phyloP scores from a whole-genome alignment of 306 rosid species.

The Pueraria montana region DNA sequence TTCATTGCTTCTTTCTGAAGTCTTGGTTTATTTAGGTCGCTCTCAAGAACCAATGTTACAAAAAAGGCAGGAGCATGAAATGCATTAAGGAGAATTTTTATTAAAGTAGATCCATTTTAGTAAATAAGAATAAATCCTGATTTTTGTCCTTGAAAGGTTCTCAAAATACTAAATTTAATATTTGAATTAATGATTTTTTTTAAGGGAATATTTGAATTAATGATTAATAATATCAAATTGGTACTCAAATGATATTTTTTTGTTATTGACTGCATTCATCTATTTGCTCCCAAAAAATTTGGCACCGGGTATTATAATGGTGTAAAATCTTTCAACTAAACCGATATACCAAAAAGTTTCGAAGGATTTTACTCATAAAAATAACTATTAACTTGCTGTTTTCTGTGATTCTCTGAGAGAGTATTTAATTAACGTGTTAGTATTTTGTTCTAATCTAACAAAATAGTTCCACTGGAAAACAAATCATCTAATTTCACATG shows the following conservation, averaged over 20 bases:
- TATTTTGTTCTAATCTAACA: background rate
- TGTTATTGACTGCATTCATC: background rate
- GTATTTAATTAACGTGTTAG: background rate
- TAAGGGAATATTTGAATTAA: background rate
- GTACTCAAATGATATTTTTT: background rate
- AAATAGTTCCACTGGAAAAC: background rate
- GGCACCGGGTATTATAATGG: no score
- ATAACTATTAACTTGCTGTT: background rate
- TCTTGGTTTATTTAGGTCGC: constrained; percentile 15
- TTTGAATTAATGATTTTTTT: no score
- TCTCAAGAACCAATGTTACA: constrained; percentile 15
- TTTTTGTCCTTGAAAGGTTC: background rate
- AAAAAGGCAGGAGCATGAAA: constrained; percentile 7
- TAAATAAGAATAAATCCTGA: constrained; percentile 3
- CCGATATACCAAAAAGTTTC: background rate
- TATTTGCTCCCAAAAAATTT: background rate
- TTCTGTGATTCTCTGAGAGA: background rate
- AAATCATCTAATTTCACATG: background rate
- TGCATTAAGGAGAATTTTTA: background rate
- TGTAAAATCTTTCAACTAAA: constrained; percentile 5
- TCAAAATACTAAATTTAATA: background rate
- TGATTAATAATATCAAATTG: background rate
- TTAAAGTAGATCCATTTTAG: background rate
- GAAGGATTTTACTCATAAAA: background rate
- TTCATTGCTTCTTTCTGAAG: constrained; percentile 34